Conservation (phyloP, 768 basidiomycete genomes). For the Cytidiella melzeri region DNA sequence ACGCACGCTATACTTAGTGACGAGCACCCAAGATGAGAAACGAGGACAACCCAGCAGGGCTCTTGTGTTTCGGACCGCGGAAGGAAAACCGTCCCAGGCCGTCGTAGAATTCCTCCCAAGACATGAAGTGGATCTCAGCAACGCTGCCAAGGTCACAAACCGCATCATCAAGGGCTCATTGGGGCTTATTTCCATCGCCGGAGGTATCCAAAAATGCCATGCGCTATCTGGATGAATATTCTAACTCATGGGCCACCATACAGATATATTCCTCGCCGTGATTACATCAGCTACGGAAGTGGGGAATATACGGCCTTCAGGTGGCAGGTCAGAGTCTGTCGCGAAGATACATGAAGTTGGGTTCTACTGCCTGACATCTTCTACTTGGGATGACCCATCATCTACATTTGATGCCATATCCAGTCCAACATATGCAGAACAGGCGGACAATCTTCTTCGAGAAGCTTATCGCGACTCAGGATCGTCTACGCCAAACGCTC, state of each 20-base stretch:
- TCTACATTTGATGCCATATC: constrained; percentile 44
- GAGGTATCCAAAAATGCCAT: constrained; percentile 38
- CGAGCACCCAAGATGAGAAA: constrained; percentile 59
- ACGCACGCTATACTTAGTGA: constrained; percentile 67
- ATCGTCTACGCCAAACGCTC: constrained; percentile 35
- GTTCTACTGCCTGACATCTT: constrained; percentile 82
- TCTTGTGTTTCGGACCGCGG: constrained; percentile 67
- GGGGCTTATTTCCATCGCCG: constrained; percentile 70
- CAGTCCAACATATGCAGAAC: constrained; percentile 51
- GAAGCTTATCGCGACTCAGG: constrained; percentile 34
- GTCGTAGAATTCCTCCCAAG: constrained; percentile 83
- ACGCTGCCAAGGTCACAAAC: constrained; percentile 60
- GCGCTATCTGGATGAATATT: too few relatives aligned
- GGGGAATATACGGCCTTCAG: constrained; percentile 61
- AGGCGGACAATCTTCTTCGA: constrained; percentile 39
- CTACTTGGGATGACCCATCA: constrained; percentile 76
- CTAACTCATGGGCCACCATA: too few relatives aligned
- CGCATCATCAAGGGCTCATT: constrained; percentile 78
- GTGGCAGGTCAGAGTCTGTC: constrained; percentile 55
- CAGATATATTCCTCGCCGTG: constrained; percentile 84
- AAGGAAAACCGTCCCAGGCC: constrained; percentile 48
- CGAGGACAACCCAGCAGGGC: constrained; percentile 54
- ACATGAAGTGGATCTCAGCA: constrained; percentile 61
- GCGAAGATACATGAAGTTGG: constrained; percentile 83
- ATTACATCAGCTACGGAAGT: constrained; percentile 72